phyloP scores from a whole-genome alignment of 495 filamentous ascomycete genomes.

The Amphirosellinia nigrospora region DNA sequence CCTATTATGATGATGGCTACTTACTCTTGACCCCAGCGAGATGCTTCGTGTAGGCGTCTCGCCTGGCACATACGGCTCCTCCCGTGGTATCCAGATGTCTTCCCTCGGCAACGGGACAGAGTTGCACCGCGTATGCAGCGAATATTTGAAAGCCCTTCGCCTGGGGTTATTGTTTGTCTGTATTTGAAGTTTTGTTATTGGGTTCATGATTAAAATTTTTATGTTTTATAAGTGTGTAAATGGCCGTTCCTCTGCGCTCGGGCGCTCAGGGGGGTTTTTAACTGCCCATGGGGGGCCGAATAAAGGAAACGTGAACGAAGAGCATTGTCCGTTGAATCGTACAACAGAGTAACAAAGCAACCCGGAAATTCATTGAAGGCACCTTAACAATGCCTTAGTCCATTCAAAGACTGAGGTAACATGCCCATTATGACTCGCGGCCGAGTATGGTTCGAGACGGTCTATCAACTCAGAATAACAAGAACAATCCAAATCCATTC shows the following conservation, averaged over 20 bases:
- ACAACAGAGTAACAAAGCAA: neutral
- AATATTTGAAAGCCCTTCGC: neutral
- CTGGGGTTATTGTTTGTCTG: neutral
- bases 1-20: neutral
- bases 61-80: neutral
- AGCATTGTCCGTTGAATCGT: neutral
- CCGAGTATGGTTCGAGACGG: neutral
- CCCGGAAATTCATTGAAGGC: neutral
- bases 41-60: constrained; percentile 7
- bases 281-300: no score
- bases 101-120: neutral
- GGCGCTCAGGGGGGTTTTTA: neutral
- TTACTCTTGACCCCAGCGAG: neutral
- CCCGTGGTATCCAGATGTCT: neutral
- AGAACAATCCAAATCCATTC: neutral
- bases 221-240: neutral
- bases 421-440: neutral
- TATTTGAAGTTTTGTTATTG: neutral
- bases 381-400: neutral
- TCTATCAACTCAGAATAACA: neutral
- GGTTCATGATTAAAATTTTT: constrained; percentile 10
- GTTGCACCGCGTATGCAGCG: neutral
- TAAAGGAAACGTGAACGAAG: neutral
- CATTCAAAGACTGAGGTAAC: neutral
- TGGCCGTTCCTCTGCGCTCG: neutral